Conservation (phyloP, 1,139 yeast species). For the Diutina siamensis region DNA sequence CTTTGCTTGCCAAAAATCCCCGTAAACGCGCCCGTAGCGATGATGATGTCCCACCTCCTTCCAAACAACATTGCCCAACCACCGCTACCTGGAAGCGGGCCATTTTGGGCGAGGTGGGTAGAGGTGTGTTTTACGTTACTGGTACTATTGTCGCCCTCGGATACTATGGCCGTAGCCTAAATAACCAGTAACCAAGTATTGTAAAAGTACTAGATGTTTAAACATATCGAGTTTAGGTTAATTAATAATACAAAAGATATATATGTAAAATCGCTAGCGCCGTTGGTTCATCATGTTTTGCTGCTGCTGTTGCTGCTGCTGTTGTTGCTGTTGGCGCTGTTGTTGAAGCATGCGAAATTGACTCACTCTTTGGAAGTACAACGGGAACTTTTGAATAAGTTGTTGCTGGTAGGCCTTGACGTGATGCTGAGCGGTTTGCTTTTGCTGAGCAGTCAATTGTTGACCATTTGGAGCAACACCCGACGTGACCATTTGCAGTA, state of each 20-base stretch:
- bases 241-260: slow-evolving; percentile 1
- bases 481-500: slow-evolving; percentile 33
- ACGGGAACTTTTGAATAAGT: slow-evolving; percentile 31
- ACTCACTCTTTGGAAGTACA: slow-evolving; percentile 31
- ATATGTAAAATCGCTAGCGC: slow-evolving; percentile 5
- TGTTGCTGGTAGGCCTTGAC: slow-evolving; percentile 34
- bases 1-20: too few relatives aligned
- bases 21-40: neutral
- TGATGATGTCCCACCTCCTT: neutral
- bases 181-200: slow-evolving; percentile 8
- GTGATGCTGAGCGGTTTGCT: slow-evolving; percentile 35
- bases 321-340: slow-evolving; percentile 10
- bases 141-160: slow-evolving; percentile 29
- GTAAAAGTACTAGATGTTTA: too few relatives aligned
- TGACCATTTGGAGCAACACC: slow-evolving; percentile 36
- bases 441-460: slow-evolving; percentile 32
- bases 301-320: slow-evolving; percentile 6
- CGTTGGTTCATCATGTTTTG: slow-evolving; percentile 9
- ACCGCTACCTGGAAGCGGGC: neutral
- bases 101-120: slow-evolving; percentile 12
- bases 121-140: slow-evolving; percentile 23
- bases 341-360: slow-evolving; percentile 28
- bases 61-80: neutral
- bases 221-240: neutral
- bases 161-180: slow-evolving; percentile 18